Percentiles rank a stretch among this genome's conserved stretches.
Conservation (phyloP, 805 yeast genomes). For the Barnettozyma californica region DNA sequence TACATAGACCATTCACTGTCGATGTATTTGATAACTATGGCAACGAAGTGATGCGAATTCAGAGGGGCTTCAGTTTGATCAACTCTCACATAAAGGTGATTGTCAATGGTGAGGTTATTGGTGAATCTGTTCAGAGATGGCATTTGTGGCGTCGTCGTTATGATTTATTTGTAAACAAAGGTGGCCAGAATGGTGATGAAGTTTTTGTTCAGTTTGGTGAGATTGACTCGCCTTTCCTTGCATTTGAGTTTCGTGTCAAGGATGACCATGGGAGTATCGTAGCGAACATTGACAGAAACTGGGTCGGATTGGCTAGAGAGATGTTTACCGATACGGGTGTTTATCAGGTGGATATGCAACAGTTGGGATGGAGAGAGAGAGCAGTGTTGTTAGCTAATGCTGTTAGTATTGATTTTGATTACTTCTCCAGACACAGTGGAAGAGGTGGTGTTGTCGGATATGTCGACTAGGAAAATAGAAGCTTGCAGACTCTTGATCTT, state of each 20-base stretch:
- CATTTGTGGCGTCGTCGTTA: constrained; percentile 90
- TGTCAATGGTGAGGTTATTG: constrained; percentile 43
- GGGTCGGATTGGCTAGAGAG: constrained; percentile 94
- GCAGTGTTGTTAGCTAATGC: constrained; percentile 86
- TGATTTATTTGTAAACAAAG: constrained; percentile 49
- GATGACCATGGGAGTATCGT: constrained; percentile 54
- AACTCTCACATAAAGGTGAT: constrained; percentile 80
- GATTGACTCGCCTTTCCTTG: constrained; percentile 80
- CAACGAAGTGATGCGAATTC: constrained; percentile 55
- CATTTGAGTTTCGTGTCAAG: constrained; percentile 78
- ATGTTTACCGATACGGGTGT: constrained; percentile 93
- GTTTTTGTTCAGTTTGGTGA: constrained; percentile 72
- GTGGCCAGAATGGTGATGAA: constrained; percentile 15
- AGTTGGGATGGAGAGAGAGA: constrained; percentile 69
- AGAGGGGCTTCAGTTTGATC: constrained; percentile 80
- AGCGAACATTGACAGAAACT: constrained; percentile 83
- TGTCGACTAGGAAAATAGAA: not conserved
- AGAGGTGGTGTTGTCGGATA: constrained; percentile 33
- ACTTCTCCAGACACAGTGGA: constrained; percentile 83
- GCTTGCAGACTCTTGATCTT: too few relatives aligned
- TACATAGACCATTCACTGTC: constrained; percentile 82
- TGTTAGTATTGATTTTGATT: constrained; percentile 90
- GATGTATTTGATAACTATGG: constrained; percentile 66
- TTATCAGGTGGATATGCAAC: constrained; percentile 67
- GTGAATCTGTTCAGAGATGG: constrained; percentile 91